Evolutionary conservation across 495 filamentous ascomycete genomes (phyloP).

Genomic region (Diplogelasinospora grovesii): DNA sequence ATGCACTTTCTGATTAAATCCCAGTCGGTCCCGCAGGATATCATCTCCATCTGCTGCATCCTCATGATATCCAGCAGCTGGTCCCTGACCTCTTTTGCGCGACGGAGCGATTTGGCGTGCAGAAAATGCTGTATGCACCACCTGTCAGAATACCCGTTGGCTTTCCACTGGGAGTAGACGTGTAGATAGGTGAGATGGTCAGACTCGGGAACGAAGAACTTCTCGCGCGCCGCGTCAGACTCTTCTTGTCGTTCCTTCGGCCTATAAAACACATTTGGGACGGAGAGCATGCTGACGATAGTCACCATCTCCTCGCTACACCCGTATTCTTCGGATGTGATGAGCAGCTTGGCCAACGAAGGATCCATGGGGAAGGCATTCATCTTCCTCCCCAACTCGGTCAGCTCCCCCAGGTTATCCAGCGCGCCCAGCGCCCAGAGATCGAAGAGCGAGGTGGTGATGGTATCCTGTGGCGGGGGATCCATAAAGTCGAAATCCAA

Average conservation of each 20-base stretch:
- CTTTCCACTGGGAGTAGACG: constrained; percentile 92
- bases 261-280: constrained; percentile 94
- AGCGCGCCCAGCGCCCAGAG: constrained; percentile 95
- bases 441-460: constrained; percentile 94
- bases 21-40: constrained; percentile 93
- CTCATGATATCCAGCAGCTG: constrained; percentile 95
- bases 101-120: constrained; percentile 81
- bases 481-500: constrained; percentile 99
- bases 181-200: constrained; percentile 95
- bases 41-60: constrained; percentile 79
- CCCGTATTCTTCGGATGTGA: constrained; percentile 75
- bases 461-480: constrained; percentile 95
- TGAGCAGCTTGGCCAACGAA: constrained; percentile 86
- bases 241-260: constrained; percentile 97
- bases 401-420: constrained; percentile 89
- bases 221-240: constrained; percentile 92
- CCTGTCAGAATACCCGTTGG: constrained; percentile 79
- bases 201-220: constrained; percentile 96
- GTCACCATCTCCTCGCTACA: constrained; percentile 98
- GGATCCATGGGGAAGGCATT: constrained; percentile 97
- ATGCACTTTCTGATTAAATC: constrained; percentile 94
- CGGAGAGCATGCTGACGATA: constrained; percentile 96
- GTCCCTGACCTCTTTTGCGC: constrained; percentile 88
- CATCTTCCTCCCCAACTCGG: constrained; percentile 82
- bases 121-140: constrained; percentile 94